A percentile compares a stretch with the other conserved stretches of the same genome.
Evolutionary conservation across 495 filamentous ascomycete genomes (phyloP).

Genomic region (Aspergillus sparsus): DNA sequence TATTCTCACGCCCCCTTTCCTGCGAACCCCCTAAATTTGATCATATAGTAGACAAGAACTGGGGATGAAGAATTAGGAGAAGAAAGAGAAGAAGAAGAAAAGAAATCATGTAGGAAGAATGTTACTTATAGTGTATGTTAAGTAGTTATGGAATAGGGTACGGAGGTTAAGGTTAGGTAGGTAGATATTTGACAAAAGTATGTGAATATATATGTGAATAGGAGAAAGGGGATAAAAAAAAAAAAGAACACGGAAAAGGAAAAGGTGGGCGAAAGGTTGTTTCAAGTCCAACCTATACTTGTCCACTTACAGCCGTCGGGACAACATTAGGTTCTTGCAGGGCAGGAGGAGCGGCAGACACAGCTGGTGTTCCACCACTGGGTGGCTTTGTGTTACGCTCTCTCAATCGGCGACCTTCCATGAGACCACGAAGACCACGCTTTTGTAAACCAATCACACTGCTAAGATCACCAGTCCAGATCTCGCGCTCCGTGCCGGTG

Average conservation of each 20-base stretch:
- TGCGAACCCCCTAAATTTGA: too few relatives aligned
- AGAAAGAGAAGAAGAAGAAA: neutral
- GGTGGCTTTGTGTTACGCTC: conserved; percentile 58
- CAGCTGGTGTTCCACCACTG: conserved; percentile 8
- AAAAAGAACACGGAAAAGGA: neutral
- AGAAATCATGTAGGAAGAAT: neutral
- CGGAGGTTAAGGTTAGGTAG: neutral
- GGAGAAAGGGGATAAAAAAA: neutral
- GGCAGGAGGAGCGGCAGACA: neutral
- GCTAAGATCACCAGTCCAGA: conserved; percentile 84
- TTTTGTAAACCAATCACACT: conserved; percentile 97
- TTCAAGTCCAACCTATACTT: neutral
- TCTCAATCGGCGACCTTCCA: conserved; percentile 89
- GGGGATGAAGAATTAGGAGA: too few relatives aligned
- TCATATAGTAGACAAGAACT: neutral
- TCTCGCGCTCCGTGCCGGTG: conserved; percentile 51
- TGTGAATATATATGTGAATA: neutral
- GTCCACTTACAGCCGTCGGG: neutral
- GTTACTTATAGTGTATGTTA: too few relatives aligned
- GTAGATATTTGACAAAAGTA: neutral
- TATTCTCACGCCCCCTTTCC: too few relatives aligned
- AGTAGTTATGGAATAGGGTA: too few relatives aligned
- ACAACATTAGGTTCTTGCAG: conserved; percentile 1
- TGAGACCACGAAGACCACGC: conserved; percentile 83
- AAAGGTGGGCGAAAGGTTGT: conserved; percentile 5